phyloP scores from a whole-genome alignment of 352 stramenopile species.

The Phytophthora niederhauseri region DNA sequence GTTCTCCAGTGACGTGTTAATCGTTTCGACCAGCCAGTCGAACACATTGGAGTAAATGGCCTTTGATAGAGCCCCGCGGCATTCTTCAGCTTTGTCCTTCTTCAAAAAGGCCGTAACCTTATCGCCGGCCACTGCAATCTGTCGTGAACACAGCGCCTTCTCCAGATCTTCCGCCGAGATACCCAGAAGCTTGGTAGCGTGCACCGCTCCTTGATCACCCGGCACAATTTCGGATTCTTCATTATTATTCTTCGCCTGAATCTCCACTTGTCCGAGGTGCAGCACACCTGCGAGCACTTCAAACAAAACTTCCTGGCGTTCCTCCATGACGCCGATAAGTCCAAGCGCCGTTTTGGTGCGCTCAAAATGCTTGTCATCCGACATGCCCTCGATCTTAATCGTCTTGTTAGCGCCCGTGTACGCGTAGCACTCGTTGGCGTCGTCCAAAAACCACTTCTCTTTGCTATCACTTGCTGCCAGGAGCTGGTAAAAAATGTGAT shows the following conservation, averaged over 20 bases:
- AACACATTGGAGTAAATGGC: slow-evolving; percentile 97
- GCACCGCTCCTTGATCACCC: slow-evolving; percentile 38
- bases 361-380: slow-evolving; percentile 74
- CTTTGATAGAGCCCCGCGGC: slow-evolving; percentile 95
- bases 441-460: slow-evolving; percentile 54
- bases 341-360: slow-evolving; percentile 65
- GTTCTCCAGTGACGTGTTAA: slow-evolving; percentile 79
- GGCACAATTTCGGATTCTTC: slow-evolving; percentile 65
- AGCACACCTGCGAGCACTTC: slow-evolving; percentile 92
- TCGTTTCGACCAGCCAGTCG: slow-evolving; percentile 94
- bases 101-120: slow-evolving; percentile 77
- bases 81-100: slow-evolving; percentile 91
- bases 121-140: slow-evolving; percentile 82
- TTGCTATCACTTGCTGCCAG: slow-evolving; percentile 37
- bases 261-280: slow-evolving; percentile 96
- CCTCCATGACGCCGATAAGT: slow-evolving; percentile 63
- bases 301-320: slow-evolving; percentile 70
- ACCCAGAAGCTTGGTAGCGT: slow-evolving; percentile 62
- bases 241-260: slow-evolving; percentile 82
- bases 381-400: slow-evolving; percentile 76
- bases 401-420: slow-evolving; percentile 69
- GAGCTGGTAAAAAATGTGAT: slow-evolving; percentile 87
- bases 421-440: slow-evolving; percentile 52
- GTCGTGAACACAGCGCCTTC: slow-evolving; percentile 71
- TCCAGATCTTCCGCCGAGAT: slow-evolving; percentile 60